Base-by-base conservation (phyloP, 371 early-diverging fungal species). In the Circinella minor region DNA sequence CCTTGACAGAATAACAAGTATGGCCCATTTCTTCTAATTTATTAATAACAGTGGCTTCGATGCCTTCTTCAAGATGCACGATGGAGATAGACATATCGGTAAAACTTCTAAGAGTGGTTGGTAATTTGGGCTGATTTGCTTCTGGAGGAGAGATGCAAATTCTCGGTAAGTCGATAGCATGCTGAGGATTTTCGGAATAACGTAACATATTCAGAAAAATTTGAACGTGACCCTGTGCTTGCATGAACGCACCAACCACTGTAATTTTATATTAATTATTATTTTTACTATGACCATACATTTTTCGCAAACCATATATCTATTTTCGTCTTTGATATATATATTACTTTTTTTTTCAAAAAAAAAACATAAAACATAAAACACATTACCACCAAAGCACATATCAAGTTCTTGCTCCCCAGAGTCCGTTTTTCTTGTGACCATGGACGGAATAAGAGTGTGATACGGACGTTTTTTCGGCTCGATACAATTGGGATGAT, bases 161-260 rank as follows among this genome's bases (percentile, higher is more conserved):
- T 36, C 95, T 81, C 46, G 93, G 92, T 1, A 82, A 71, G 77
- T 95, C 95, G 18, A 95, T 74, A 15, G 93, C 87, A 27, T 73
- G 75, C 74, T 94, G 95, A 49, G 91, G 89, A 49, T 82, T 82
- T 39, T 76, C 77, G 14, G 77, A 70, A 55, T 85, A 86, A 61
- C 87, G 81, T 71, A 90, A 74, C 54, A 91, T 69, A 67, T 93
- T 92, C 55, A 94, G 65, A 46, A 95, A 77, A 13, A 92, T 90
- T 81, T 94, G 94, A 3, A 94, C 80, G 49, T 95, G 94, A 7
- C 93, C 94, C 77, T 95, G 94, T 17, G 94, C 93, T 76, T 95
- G 92, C 88, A 89, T 90, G 68, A 86, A 89, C 3, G 82, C 81
- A 37, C 84, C 84, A 80, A 81, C 78, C 18, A 81, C 84, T 81